Evolutionary conservation across 306 rosid genomes (phyloP), one percentile per base, ranked within the genome.

Genomic region (Pterocarpus macrocarpus): DNA sequence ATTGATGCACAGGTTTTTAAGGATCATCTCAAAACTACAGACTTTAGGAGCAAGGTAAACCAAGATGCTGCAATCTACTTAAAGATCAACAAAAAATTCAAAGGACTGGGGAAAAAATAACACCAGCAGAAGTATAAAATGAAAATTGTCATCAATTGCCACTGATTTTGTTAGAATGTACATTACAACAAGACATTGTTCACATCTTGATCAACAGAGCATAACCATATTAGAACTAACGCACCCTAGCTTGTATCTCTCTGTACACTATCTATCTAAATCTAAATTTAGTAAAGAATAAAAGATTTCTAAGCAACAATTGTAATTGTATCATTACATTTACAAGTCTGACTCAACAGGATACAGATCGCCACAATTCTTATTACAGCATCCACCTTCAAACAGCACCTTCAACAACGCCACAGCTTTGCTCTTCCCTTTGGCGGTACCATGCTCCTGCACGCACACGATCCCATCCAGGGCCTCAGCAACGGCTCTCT

Each of bases 401-500:
- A 84, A 83, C 75, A 91, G 34, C 17, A 87, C 70, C 88, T 84
- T 87, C 81, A 90, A 34, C 76, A 93, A 56, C 6, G 83, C 83
- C 45, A 84, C 77, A 9, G 90, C 97, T 71, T 87, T 93, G 44
- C 70, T 72, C 80, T 91, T 87, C 72, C 91, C 97, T 71, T 91
- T 93, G 28, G 80, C 32, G 33, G 87, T 79, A 2, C 92, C 97
- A 4, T 84, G 83, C 64, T 88, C 91, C 14, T 84, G 93, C 78
- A 93, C 93, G 5, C 88, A 90, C 0, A 70, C 62, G 32, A 90
- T 64, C 57, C 92, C 91, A 32, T 84, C 94, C 77, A 83, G 73
- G 2, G 76, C 78, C 9, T 80, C 77, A 13, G 43, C 15, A 14
- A 50, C 57, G 16, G 22, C n/a, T 5, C 71, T 69, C 8, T 84